Evolutionary conservation across 1,284 basidiomycete species (phyloP).

Genomic region (Trichosporon inkin): DNA sequence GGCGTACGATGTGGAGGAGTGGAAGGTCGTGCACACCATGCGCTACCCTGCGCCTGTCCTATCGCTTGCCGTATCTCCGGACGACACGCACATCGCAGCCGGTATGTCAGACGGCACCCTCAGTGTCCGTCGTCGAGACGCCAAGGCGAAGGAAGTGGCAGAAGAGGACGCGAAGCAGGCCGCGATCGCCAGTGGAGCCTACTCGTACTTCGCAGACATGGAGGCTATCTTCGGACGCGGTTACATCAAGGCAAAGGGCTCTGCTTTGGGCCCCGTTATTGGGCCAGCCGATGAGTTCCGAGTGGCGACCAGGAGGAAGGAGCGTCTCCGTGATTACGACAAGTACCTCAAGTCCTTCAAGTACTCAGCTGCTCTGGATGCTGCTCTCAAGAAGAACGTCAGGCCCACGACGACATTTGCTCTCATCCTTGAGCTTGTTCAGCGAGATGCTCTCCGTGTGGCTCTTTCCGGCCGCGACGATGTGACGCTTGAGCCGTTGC

Average conservation of each 20-base stretch:
- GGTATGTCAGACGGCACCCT: constrained; percentile 97
- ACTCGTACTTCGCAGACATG: constrained; percentile 65
- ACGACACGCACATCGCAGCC: constrained; percentile 91
- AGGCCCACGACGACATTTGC: constrained; percentile 83
- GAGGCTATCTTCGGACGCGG: constrained; percentile 61
- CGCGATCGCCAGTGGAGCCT: constrained; percentile 60
- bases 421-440: constrained; percentile 86
- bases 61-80: constrained; percentile 89
- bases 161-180: constrained; percentile 52
- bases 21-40: constrained; percentile 98
- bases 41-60: constrained; percentile 91
- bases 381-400: constrained; percentile 69
- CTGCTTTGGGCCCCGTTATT: constrained; percentile 52
- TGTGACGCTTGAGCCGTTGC: constrained; percentile 84
- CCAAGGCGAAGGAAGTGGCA: constrained; percentile 62
- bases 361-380: constrained; percentile 89
- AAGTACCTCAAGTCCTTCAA: constrained; percentile 85
- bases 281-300: constrained; percentile 65
- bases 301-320: constrained; percentile 67
- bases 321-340: constrained; percentile 82
- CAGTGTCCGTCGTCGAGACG: constrained; percentile 75
- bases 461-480: constrained; percentile 91
- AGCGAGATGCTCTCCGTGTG: constrained; percentile 80
- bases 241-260: constrained; percentile 56
- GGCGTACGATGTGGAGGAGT: constrained; percentile 91